Base-by-base conservation (phyloP, 1,139 yeast species). In the Yamadazyma pseudoaaseri region DNA sequence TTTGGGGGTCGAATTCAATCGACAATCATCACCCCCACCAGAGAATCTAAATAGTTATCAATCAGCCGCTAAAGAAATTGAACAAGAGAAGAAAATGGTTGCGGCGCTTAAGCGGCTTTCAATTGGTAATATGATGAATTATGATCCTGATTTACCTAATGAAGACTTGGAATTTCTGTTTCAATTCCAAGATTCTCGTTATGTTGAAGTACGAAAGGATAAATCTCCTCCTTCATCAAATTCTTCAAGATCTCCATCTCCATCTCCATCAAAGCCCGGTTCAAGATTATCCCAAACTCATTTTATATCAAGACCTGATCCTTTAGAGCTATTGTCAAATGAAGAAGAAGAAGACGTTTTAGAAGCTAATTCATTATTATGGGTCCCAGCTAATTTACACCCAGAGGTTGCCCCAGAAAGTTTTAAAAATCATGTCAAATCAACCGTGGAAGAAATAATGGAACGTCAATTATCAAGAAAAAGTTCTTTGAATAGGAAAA, bases 351-450 rank as follows among this genome's bases (percentile, higher is more conserved):
- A 59, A 29, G 56, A 55, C 22, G 44, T 53, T 20, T 47, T 49
- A 22, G 64, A 61, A 31, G 41, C 61, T 12, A 57, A 59, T 31
- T 43, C 58, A 34, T 57, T 81, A 11, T 62, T 89, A 33, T 90
- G 98, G 98, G 97, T 92, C 2, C 97, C 97, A 0, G 97, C 97
- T 1, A 81, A 79, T 43, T 73, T 87, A 30, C 98, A 92, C 54
- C 97, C 98, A 1, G 92, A 85, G 51, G 77, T 92, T 12, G 90
- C 95, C 23, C 97, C 97, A 1, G 95, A 86, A 48, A 87, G 86
- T 48, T 92, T 89, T 72, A 76, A 83, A 47, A 76, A 79, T 42
- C 89, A 87, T 60, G 86, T 92, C 25, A 85, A 84, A 49, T 73
- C 79, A 33, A 84, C 92, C 16, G 81, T 89, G 13, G 83, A 85